Conservation (phyloP, 2,329 filamentous ascomycete species). For the Chrysosphaeria jannelii region DNA sequence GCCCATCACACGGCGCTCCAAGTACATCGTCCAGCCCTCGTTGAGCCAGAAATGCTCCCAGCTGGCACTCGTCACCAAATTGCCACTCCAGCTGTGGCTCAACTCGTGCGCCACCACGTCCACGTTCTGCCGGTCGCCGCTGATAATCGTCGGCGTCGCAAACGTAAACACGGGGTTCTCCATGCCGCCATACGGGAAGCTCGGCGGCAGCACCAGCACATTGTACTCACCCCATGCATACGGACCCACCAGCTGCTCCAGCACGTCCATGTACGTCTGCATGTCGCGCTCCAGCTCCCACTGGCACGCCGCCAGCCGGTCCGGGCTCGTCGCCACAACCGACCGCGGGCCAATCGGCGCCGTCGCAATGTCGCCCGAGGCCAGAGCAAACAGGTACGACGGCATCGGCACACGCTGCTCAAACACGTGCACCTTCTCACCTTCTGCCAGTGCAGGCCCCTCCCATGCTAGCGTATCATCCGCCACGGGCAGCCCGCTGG, state of each 20-base stretch:
- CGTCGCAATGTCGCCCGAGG: constrained; percentile 55
- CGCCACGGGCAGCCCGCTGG: constrained; percentile 37
- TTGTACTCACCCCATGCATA: constrained; percentile 95
- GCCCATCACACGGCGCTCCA: constrained; percentile 60
- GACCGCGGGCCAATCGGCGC: constrained; percentile 71
- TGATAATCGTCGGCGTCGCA: constrained; percentile 81
- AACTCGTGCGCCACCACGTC: constrained; percentile 85
- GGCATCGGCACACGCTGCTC: constrained; percentile 81
- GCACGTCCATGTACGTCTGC: constrained; percentile 68
- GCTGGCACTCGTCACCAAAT: constrained; percentile 46
- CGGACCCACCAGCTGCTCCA: constrained; percentile 54
- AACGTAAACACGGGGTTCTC: constrained; percentile 90
- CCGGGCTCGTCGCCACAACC: constrained; percentile 60
- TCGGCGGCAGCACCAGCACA: constrained; percentile 63
- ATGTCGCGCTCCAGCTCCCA: constrained; percentile 80
- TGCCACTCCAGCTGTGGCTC: constrained; percentile 61
- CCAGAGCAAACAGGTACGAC: constrained; percentile 80
- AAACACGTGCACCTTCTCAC: constrained; percentile 48
- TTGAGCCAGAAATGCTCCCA: constrained; percentile 61
- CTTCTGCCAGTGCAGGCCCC: constrained; percentile 20
- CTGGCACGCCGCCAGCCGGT: constrained; percentile 55
- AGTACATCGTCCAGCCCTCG: constrained; percentile 78
- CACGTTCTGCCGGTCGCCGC: constrained; percentile 67
- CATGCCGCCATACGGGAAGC: constrained; percentile 73
- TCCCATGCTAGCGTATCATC: too few relatives aligned